Evolutionary conservation across 306 rosid species (phyloP).

Genomic region (Acmispon strigosus): DNA sequence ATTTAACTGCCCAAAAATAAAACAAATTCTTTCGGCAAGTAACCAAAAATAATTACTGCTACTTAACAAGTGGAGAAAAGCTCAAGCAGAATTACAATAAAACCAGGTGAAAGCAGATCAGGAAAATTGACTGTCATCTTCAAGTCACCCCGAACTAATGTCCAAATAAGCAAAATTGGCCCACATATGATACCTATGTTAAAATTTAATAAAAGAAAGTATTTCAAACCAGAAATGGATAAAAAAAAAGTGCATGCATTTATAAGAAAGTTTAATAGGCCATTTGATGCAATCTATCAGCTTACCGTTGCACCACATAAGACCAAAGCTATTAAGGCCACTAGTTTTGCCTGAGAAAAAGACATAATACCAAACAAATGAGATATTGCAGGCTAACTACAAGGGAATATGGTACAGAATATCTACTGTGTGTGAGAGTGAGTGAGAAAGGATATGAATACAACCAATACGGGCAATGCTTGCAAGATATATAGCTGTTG

Average conservation of each 20-base stretch:
- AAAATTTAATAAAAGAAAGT: not conserved
- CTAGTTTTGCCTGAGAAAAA: conserved; percentile 63
- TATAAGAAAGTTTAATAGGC: not conserved
- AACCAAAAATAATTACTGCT: not conserved
- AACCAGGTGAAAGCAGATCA: conserved; percentile 59
- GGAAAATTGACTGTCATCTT: conserved; percentile 56
- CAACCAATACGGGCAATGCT: conserved; percentile 74
- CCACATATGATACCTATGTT: conserved; percentile 58
- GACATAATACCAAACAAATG: not conserved
- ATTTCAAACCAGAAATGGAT: not conserved
- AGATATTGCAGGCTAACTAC: conserved; percentile 25
- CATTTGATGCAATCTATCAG: conserved; percentile 12
- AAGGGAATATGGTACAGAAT: not conserved
- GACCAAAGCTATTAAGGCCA: conserved; percentile 89
- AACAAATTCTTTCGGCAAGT: not conserved
- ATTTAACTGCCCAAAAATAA: not conserved
- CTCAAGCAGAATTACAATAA: conserved; percentile 39
- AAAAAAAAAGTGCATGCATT: not conserved
- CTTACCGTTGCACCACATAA: conserved; percentile 90
- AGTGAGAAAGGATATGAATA: conserved; percentile 14
- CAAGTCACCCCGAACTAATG: conserved; percentile 63
- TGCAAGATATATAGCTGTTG: conserved; percentile 83
- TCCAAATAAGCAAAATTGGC: conserved; percentile 61
- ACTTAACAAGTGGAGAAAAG: conserved; percentile 1
- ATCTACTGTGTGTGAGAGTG: not conserved